Conservation (phyloP, 2,329 filamentous ascomycete genomes). For the Fusarium compactum region DNA sequence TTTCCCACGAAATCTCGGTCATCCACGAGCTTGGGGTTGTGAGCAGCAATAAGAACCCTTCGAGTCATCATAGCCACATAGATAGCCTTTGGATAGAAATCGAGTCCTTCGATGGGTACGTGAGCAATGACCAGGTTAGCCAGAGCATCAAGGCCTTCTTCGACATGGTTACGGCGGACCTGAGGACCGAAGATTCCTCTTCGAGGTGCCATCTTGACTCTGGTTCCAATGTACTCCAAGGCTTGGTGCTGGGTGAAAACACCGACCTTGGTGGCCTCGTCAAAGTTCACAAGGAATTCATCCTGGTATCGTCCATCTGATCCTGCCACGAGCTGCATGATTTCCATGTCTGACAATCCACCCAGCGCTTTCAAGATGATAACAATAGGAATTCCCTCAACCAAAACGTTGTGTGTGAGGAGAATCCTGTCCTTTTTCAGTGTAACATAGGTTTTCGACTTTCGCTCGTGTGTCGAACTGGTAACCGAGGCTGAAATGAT, state of each 20-base stretch:
- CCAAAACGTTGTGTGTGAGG: slow-evolving; percentile 91
- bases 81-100: slow-evolving; percentile 96
- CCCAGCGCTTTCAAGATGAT: slow-evolving; percentile 94
- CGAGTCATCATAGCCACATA: slow-evolving; percentile 98
- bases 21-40: slow-evolving; percentile 89
- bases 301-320: slow-evolving; percentile 91
- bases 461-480: slow-evolving; percentile 96
- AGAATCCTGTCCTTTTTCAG: slow-evolving; percentile 93
- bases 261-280: slow-evolving; percentile 85
- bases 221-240: slow-evolving; percentile 87
- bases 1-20: slow-evolving; percentile 98
- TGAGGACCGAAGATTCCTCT: slow-evolving; percentile 66
- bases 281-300: slow-evolving; percentile 94
- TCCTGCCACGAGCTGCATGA: slow-evolving; percentile 89
- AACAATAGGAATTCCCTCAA: slow-evolving; percentile 94
- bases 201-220: slow-evolving; percentile 87
- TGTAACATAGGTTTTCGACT: slow-evolving; percentile 96
- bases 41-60: slow-evolving; percentile 93
- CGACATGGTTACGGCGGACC: slow-evolving; percentile 81
- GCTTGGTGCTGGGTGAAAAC: slow-evolving; percentile 96
- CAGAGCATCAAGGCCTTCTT: slow-evolving; percentile 92
- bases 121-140: slow-evolving; percentile 95
- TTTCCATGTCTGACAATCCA: slow-evolving; percentile 93
- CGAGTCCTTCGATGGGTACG: slow-evolving; percentile 88
- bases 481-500: slow-evolving; percentile 96